phyloP scores from a whole-genome alignment of 139 green algal genomes.

The Gonium pectorale region DNA sequence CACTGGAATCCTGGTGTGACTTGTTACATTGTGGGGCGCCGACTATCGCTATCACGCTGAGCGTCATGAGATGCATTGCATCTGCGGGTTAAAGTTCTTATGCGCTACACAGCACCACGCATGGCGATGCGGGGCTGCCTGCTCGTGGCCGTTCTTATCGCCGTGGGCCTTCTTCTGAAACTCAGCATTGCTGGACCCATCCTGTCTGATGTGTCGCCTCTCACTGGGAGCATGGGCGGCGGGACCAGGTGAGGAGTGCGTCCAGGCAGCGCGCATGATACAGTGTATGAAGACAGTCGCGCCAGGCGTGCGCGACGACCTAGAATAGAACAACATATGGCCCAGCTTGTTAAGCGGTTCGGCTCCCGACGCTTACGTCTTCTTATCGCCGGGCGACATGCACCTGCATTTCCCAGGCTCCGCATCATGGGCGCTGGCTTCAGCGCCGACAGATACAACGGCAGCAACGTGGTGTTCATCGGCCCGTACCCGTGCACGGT shows the following conservation, averaged over 20 bases:
- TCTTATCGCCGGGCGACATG: not conserved
- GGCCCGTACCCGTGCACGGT: constrained; percentile 27
- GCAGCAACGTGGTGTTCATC: constrained; percentile 32
- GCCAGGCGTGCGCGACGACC: too few relatives aligned
- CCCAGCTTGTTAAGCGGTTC: not conserved
- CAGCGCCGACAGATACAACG: constrained; percentile 1
- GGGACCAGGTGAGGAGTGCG: not conserved
- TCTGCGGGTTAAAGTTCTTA: not conserved
- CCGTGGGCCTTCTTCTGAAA: not conserved
- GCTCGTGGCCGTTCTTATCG: not conserved
- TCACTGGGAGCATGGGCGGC: not conserved
- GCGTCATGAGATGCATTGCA: not conserved
- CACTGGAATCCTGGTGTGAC: not conserved
- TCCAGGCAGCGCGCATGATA: not conserved
- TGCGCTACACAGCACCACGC: not conserved
- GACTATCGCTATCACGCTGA: not conserved
- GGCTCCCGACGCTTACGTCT: not conserved
- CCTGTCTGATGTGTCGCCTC: not conserved
- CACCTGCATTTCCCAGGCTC: not conserved
- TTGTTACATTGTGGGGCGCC: not conserved
- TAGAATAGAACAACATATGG: not conserved
- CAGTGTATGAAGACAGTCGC: not conserved
- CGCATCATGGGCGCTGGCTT: constrained; percentile 26
- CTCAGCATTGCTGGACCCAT: not conserved
- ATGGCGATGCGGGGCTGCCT: not conserved